These are phyloP conservation scores for Diaporthe vexans DNA, from an alignment of 2,329 filamentous ascomycete species.

Conservation along the genomic window DNA sequence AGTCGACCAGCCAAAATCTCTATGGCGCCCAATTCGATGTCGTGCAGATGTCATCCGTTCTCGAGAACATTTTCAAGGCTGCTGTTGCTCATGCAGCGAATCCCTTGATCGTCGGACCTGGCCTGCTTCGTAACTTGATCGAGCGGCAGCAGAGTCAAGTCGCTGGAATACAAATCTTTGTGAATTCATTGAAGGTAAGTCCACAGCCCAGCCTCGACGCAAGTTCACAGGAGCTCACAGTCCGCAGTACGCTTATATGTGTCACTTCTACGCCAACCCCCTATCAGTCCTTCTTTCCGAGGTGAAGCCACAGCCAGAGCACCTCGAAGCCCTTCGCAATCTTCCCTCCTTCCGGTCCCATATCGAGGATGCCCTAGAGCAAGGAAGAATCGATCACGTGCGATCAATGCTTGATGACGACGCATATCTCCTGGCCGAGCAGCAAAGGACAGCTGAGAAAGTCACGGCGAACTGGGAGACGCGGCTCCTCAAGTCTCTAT, in stretches of 20 bases:
- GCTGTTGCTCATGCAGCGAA: constrained; percentile 72
- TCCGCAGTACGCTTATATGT: constrained; percentile 84
- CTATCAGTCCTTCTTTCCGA: constrained; percentile 73
- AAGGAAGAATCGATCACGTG: constrained; percentile 58
- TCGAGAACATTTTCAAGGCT: constrained; percentile 79
- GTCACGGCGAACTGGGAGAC: constrained; percentile 50
- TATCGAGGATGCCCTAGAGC: constrained; percentile 63
- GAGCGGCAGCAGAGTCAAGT: constrained; percentile 83
- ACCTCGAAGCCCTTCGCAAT: constrained; percentile 77
- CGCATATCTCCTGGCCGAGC: constrained; percentile 61
- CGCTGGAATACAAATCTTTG: constrained; percentile 80
- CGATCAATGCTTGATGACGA: constrained; percentile 73
- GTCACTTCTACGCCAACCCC: constrained; percentile 85
- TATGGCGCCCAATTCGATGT: constrained; percentile 83
- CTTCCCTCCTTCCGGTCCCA: constrained; percentile 76
- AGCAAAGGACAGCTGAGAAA: constrained; percentile 39
- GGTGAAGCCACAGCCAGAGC: constrained; percentile 66
- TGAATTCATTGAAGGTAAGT: constrained; percentile 76
- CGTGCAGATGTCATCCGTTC: constrained; percentile 77
- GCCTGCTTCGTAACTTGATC: constrained; percentile 73
- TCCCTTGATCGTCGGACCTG: constrained; percentile 73
- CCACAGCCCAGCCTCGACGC: neutral
- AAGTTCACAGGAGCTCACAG: constrained; percentile 44
- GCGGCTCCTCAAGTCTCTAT: constrained; percentile 63
- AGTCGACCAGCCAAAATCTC: constrained; percentile 76